Conservation (phyloP, 2,329 filamentous ascomycete species). For the Trichoderma atrobrunneum region DNA sequence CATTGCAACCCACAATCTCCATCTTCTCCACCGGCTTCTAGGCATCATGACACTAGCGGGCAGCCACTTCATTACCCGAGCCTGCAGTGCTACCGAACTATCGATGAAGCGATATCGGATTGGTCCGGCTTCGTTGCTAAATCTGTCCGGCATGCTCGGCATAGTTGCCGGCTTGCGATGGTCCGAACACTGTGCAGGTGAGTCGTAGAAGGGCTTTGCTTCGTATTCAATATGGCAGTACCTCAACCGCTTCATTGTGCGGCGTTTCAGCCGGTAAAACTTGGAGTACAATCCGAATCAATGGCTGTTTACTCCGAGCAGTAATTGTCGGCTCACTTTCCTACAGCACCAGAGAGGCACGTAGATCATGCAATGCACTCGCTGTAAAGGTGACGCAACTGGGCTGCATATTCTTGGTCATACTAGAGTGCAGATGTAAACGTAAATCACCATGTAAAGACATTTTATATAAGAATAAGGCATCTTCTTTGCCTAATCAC, state of each 20-base stretch:
- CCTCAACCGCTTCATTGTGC: not conserved
- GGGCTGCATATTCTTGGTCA: not conserved
- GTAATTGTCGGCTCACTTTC: not conserved
- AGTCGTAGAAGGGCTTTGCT: not conserved
- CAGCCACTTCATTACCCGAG: not conserved
- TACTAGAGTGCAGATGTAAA: not conserved
- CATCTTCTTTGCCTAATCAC: not conserved
- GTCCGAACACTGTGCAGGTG: not conserved
- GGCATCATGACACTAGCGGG: not conserved
- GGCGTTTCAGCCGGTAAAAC: not conserved
- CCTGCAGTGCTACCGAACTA: not conserved
- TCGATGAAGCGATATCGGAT: not conserved
- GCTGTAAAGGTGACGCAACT: not conserved
- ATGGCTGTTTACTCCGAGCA: no score
- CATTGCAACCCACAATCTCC: not conserved
- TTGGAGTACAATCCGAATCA: not conserved
- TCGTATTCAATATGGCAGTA: no score
- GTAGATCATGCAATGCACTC: not conserved
- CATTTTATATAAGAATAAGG: not conserved
- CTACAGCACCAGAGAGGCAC: not conserved
- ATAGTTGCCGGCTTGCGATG: not conserved
- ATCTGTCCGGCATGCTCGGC: not conserved
- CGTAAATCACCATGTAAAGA: not conserved
- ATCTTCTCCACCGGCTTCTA: not conserved
- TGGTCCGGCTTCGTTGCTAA: not conserved